Conservation (phyloP, 2,329 filamentous ascomycete species). For the Cladosporium sp. region DNA sequence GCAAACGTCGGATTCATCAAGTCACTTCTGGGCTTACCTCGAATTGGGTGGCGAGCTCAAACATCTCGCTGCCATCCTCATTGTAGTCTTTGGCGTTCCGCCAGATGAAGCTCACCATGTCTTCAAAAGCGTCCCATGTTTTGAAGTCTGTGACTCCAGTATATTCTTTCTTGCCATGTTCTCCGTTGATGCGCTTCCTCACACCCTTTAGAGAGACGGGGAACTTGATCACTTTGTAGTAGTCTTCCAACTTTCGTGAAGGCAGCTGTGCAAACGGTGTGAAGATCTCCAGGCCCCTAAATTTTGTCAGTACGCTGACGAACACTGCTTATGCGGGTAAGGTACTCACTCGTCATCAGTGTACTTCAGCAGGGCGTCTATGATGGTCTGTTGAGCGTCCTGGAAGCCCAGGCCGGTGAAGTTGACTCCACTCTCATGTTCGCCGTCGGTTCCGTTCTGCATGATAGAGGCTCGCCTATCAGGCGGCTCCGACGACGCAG, state of each 20-base stretch:
- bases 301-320: constrained; percentile 10
- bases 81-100: constrained; percentile 84
- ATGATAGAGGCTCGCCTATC: constrained; percentile 26
- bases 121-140: constrained; percentile 74
- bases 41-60: constrained; percentile 67
- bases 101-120: constrained; percentile 77
- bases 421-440: constrained; percentile 27
- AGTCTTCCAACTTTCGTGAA: constrained; percentile 69
- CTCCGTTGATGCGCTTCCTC: constrained; percentile 69
- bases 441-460: constrained; percentile 15
- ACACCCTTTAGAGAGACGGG: constrained; percentile 73
- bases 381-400: constrained; percentile 77
- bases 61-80: constrained; percentile 83
- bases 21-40: constrained; percentile 53
- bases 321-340: constrained; percentile 6
- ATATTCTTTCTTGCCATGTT: constrained; percentile 60
- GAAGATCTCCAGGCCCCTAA: constrained; percentile 59
- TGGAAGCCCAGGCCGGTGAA: constrained; percentile 74
- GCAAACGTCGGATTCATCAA: neutral
- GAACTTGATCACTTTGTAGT: constrained; percentile 76
- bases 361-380: constrained; percentile 64
- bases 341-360: constrained; percentile 57
- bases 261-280: constrained; percentile 75
- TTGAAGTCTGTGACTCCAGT: constrained; percentile 63
- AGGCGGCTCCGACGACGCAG: constrained; percentile 22